These are phyloP conservation scores for Colletotrichum sp. DNA, from an alignment of 2,329 filamentous ascomycete genomes.

Conservation along the genomic window DNA sequence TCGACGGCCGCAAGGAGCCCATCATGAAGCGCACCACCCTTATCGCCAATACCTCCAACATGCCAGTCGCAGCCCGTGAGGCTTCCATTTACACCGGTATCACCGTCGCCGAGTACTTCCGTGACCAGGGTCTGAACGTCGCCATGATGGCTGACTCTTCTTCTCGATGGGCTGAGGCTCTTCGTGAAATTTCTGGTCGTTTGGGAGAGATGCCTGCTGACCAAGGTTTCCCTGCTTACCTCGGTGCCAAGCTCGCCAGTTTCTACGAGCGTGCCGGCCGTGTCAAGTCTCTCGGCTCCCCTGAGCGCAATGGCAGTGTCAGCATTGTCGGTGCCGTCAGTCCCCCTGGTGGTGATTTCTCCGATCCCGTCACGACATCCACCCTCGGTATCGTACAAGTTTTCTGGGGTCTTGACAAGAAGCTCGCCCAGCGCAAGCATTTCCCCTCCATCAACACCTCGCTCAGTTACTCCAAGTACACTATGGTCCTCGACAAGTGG, in stretches of 20 bases:
- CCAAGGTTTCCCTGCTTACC: conserved; percentile 98
- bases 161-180: conserved; percentile 96
- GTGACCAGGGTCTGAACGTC: conserved; percentile 95
- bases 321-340: conserved; percentile 98
- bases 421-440: conserved; percentile 97
- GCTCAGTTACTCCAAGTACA: conserved; percentile 97
- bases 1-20: conserved; percentile 93
- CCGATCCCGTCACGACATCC: conserved; percentile 92
- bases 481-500: conserved; percentile 83
- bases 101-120: conserved; percentile 94
- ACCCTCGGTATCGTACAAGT: conserved; percentile 98
- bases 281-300: conserved; percentile 84
- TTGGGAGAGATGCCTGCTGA: conserved; percentile 99
- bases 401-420: conserved; percentile 99
- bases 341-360: conserved; percentile 98
- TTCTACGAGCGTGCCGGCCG: conserved; percentile 99
- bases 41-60: conserved; percentile 99
- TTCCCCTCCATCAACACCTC: conserved; percentile 98
- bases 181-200: conserved; percentile 98
- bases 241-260: conserved; percentile 94
- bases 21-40: conserved; percentile 99
- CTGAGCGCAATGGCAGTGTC: conserved; percentile 88
- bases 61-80: conserved; percentile 98
- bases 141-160: conserved; percentile 99
- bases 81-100: conserved; percentile 98